phyloP scores from a whole-genome alignment of 2,329 filamentous ascomycete species.

The Pezicula carpinea region DNA sequence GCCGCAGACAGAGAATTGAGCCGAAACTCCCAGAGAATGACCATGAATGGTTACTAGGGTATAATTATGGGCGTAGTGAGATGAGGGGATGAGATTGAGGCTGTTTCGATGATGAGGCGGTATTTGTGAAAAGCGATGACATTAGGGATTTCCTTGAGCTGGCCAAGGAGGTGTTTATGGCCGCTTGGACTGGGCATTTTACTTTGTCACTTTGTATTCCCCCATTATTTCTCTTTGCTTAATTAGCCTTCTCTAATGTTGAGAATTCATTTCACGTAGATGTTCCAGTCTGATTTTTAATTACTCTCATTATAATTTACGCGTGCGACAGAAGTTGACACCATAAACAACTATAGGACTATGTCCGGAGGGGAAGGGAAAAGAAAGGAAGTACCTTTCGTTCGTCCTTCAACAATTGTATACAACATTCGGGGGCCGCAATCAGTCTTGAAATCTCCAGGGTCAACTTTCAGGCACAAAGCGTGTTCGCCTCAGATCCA shows the following conservation, averaged over 20 bases:
- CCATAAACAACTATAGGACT: no score
- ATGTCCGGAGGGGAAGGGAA: no score
- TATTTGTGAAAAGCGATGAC: slow-evolving; percentile 29
- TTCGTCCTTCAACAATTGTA: no score
- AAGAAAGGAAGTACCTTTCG: no score
- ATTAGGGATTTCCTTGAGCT: slow-evolving; percentile 24
- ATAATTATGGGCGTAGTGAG: slow-evolving; percentile 4
- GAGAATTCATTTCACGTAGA: slow-evolving; percentile 28
- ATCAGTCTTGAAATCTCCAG: no score
- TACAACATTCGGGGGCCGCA: no score
- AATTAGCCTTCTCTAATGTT: slow-evolving; percentile 31
- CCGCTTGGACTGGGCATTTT: slow-evolving; percentile 22
- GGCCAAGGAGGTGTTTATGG: slow-evolving; percentile 25
- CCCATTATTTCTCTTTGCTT: slow-evolving; percentile 30
- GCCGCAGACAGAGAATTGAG: slow-evolving; percentile 92
- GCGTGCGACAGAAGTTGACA: no score
- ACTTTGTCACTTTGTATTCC: slow-evolving; percentile 25
- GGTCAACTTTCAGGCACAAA: no score
- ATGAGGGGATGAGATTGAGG: slow-evolving; percentile 6
- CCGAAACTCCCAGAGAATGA: slow-evolving; percentile 94
- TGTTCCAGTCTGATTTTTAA: slow-evolving; percentile 2
- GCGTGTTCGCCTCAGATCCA: no score
- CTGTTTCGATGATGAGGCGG: slow-evolving; percentile 25
- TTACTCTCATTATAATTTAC: no score
- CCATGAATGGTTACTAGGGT: slow-evolving; percentile 94